phyloP scores from a whole-genome alignment of 768 basidiomycete species.

The Panaeolus papilionaceus region DNA sequence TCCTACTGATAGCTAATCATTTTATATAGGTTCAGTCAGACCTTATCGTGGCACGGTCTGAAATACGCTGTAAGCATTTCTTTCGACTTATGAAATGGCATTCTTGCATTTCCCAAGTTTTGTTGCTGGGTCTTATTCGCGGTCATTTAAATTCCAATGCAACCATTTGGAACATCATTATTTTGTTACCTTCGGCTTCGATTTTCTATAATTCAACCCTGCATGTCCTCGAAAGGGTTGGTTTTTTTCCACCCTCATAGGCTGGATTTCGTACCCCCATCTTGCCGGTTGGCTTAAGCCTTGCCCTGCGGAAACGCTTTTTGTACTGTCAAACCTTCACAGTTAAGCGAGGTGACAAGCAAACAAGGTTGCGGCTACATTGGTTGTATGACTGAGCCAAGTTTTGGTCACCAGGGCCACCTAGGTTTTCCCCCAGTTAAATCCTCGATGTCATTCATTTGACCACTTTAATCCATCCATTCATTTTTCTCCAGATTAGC shows the following conservation, averaged over 20 bases:
- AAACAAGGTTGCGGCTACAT: slow-evolving; percentile 4
- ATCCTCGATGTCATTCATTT: slow-evolving; percentile 13
- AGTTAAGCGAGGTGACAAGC: slow-evolving; percentile 10
- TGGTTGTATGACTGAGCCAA: neutral
- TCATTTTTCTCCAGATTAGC: slow-evolving; percentile 13
- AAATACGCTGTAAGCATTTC: slow-evolving; percentile 9
- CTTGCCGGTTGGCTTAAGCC: slow-evolving; percentile 1
- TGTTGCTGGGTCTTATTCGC: neutral
- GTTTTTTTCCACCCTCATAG: slow-evolving; percentile 9
- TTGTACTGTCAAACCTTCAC: slow-evolving; percentile 10
- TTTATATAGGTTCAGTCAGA: slow-evolving; percentile 8
- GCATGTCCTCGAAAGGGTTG: slow-evolving; percentile 5
- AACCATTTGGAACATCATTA: neutral
- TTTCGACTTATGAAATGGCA: neutral
- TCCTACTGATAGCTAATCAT: slow-evolving; percentile 8
- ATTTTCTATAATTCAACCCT: slow-evolving; percentile 5
- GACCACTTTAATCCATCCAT: slow-evolving; percentile 12
- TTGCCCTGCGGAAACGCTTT: slow-evolving; percentile 4
- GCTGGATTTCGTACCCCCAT: neutral
- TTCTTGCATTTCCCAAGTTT: neutral
- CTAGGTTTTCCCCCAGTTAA: neutral
- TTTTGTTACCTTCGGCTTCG: neutral
- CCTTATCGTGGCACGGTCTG: neutral
- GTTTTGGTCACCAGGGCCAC: slow-evolving; percentile 11
- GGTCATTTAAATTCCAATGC: neutral